Evolutionary conservation across 2,329 filamentous ascomycete genomes (phyloP).

Genomic region (Penicillium glabrum): DNA sequence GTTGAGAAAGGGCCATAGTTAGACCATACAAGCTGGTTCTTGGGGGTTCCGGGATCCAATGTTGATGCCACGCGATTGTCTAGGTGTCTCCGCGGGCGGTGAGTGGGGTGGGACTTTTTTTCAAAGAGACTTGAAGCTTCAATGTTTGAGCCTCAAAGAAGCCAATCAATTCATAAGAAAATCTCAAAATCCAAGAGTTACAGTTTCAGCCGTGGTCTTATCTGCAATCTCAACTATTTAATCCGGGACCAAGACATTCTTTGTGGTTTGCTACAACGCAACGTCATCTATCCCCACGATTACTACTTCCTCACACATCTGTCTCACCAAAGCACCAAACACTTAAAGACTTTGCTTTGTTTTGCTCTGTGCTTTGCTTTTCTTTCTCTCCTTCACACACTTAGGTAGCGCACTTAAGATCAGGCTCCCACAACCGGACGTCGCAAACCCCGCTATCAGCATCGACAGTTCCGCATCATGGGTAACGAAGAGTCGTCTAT

Average conservation of each 20-base stretch:
- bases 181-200: not conserved
- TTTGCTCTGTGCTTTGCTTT: not conserved
- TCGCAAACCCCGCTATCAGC: constrained; percentile 22
- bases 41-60: not conserved
- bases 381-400: not conserved
- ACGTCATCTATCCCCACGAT: constrained; percentile 15
- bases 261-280: not conserved
- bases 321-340: not conserved
- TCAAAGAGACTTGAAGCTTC: not conserved
- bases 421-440: constrained; percentile 20
- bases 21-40: not conserved
- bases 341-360: not conserved
- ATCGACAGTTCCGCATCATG: constrained; percentile 55
- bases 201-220: not conserved
- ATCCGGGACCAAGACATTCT: not conserved
- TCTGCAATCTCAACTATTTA: not conserved
- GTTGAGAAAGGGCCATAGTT: constrained; percentile 15
- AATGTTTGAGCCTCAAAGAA: not conserved
- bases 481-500: constrained; percentile 76
- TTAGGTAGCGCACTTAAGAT: not conserved
- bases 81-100: not conserved
- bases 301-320: not conserved
- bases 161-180: not conserved
- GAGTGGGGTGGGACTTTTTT: not conserved
- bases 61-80: constrained; percentile 4